Percentiles rank a stretch among this genome's conserved stretches.
phyloP scores from a whole-genome alignment of 176 grass and related monocot genomes.

The Paspalum vaginatum region DNA sequence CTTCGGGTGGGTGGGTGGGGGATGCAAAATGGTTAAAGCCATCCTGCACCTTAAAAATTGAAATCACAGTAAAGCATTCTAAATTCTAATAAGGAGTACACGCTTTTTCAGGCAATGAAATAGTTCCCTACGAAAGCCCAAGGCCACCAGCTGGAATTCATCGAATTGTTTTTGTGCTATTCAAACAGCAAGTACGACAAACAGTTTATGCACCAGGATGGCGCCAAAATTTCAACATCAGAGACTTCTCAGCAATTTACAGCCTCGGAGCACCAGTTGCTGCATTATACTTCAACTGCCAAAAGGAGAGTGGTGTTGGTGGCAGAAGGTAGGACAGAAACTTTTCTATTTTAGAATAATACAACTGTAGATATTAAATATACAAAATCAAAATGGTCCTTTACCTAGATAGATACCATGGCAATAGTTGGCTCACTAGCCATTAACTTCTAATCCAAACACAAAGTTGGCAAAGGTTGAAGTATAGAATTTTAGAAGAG shows the following conservation, averaged over 20 bases:
- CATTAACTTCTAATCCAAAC: conserved; percentile 33
- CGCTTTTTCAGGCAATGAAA: conserved; percentile 84
- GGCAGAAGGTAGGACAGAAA: conserved; percentile 81
- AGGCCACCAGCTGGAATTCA: conserved; percentile 83
- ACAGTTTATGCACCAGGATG: conserved; percentile 76
- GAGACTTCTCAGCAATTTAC: conserved; percentile 84
- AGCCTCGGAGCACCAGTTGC: conserved; percentile 77
- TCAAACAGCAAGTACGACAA: conserved; percentile 75
- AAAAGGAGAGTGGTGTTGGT: conserved; percentile 82
- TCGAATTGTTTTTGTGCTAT: conserved; percentile 86
- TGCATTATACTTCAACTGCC: conserved; percentile 91
- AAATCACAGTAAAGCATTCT: conserved; percentile 32
- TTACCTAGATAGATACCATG: conserved; percentile 16
- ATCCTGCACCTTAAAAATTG: conserved; percentile 18
- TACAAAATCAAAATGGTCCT: neutral
- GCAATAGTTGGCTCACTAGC: neutral
- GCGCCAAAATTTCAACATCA: conserved; percentile 85
- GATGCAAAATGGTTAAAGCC: conserved; percentile 6
- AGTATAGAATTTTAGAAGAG: conserved; percentile 2
- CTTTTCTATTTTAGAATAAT: conserved; percentile 29
- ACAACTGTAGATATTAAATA: neutral
- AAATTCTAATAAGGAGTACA: conserved; percentile 55
- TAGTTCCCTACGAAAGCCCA: conserved; percentile 85
- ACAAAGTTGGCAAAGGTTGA: conserved; percentile 2
- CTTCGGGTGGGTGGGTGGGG: neutral